These are phyloP conservation scores for Odontarrhena argentea DNA, from an alignment of 345 rosid species.

Conservation along the genomic window DNA sequence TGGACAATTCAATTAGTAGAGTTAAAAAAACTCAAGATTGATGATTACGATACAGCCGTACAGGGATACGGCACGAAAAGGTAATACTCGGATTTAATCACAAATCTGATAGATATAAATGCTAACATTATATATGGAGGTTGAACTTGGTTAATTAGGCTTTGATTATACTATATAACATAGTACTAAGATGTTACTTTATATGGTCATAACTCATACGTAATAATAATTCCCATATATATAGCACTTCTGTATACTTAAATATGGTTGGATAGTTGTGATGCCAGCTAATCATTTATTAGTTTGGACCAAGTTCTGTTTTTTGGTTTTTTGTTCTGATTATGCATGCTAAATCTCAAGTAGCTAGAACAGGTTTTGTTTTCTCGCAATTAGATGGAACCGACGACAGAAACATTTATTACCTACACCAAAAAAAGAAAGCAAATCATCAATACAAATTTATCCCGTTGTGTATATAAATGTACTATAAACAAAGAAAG, in stretches of 20 bases:
- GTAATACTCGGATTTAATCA: constrained; percentile 1
- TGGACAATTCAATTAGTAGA: background rate
- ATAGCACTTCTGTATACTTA: background rate
- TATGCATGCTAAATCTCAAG: background rate
- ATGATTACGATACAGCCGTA: constrained; percentile 32
- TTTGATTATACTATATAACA: background rate
- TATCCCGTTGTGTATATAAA: constrained; percentile 4
- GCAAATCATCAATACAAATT: constrained; percentile 7
- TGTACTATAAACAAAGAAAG: background rate
- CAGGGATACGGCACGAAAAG: background rate
- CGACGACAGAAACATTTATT: constrained; percentile 35
- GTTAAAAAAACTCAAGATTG: constrained; percentile 23
- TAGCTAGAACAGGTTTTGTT: constrained; percentile 19
- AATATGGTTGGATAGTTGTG: constrained; percentile 15
- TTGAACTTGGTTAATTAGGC: background rate
- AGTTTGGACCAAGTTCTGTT: constrained; percentile 22
- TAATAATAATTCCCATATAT: background rate
- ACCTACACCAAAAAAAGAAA: constrained; percentile 29
- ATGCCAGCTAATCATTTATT: constrained; percentile 26
- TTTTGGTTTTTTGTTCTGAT: constrained; percentile 12
- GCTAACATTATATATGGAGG: constrained; percentile 2
- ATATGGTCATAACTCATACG: background rate
- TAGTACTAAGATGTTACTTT: background rate
- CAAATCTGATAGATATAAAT: constrained; percentile 10
- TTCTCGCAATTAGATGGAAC: constrained; percentile 25